Base-by-base conservation (phyloP, 805 yeast species). In the Suhomyces sp. region DNA sequence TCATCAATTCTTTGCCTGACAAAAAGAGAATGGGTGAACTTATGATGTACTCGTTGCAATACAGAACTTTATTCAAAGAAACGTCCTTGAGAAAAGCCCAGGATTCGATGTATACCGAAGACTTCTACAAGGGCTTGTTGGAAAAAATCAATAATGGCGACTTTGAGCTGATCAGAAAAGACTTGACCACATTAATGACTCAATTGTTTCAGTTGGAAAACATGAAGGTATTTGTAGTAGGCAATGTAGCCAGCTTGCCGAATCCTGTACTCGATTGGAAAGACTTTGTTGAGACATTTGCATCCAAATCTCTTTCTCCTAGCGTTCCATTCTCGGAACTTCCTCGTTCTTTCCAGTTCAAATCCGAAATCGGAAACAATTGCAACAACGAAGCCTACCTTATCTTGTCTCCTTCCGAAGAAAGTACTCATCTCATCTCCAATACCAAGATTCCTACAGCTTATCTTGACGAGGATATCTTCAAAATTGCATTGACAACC, bases 321-420 rank as follows among this genome's bases (percentile, higher is more conserved):
- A 19, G 42, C 17, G 57, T 59, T 9, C 49, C 63, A 1, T 60
- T 66, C 23, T 58, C 57, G 12, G 64, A 74, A 5, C 62, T 84
- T 7, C 90, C 91, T 13, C 76, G 83, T 15, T 73, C 88, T 3
- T 67, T 72, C 47, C 71, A 78, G 5, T 80, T 81, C 44, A 72
- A 80, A 40, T 83, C 94, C 2, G 71, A 73, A 2, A 62, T 80
- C 4, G 96, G 96, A 40, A 55, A 62, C 19, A 53, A 63, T 0
- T 83, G 89, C 45, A 65, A 79, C 2, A 65, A 72, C 2, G 76
- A 78, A 42, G 93, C 94, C 0, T 76, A 71, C 55, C 72, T 93
- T 42, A 78, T 87, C 1, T 78, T 88, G 0, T 83, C 90, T 1
- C 92, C 97, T 4, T 91, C 94, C 0, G 85, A 96, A 0, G 96